phyloP scores from a whole-genome alignment of 371 early-diverging fungal species.

The Dichotomocladium elegans region DNA sequence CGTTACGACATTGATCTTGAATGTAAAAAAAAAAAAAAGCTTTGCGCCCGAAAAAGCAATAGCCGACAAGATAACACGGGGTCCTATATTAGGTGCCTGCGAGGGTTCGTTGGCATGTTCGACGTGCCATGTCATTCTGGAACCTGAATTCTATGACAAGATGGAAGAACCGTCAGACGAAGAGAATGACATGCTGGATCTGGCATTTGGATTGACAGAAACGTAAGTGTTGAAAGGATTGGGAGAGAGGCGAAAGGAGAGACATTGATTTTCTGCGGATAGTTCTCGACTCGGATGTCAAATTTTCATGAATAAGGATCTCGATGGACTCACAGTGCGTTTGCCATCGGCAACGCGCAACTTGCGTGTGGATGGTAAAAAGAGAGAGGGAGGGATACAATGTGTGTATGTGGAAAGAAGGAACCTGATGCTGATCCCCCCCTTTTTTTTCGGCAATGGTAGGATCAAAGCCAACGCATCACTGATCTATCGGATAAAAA shows the following conservation, averaged over 20 bases:
- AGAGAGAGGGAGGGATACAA: neutral
- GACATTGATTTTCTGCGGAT: neutral
- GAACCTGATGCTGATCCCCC: neutral
- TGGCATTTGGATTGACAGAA: slow-evolving; percentile 96
- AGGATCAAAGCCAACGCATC: slow-evolving; percentile 49
- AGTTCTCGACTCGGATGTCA: slow-evolving; percentile 98
- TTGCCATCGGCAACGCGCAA: slow-evolving; percentile 97
- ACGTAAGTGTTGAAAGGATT: slow-evolving; percentile 59
- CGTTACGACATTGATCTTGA: slow-evolving; percentile 95
- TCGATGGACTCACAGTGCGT: slow-evolving; percentile 86
- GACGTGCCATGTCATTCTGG: slow-evolving; percentile 96
- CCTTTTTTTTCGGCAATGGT: neutral
- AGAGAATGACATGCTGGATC: slow-evolving; percentile 99
- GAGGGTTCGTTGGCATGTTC: slow-evolving; percentile 97
- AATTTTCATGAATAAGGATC: slow-evolving; percentile 75
- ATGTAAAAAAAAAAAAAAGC: slow-evolving; percentile 55
- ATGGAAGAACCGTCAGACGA: slow-evolving; percentile 95
- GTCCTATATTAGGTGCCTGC: slow-evolving; percentile 94
- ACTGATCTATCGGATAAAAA: too few relatives aligned
- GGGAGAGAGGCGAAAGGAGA: neutral
- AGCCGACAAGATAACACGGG: too few relatives aligned
- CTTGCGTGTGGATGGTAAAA: slow-evolving; percentile 88
- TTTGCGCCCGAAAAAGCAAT: too few relatives aligned
- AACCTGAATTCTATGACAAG: slow-evolving; percentile 80
- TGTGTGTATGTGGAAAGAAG: neutral